Percentiles rank a stretch among this genome's conserved stretches.
These are phyloP conservation scores for Cercophora newfieldiana DNA, from an alignment of 495 filamentous ascomycete species.

Conservation along the genomic window DNA sequence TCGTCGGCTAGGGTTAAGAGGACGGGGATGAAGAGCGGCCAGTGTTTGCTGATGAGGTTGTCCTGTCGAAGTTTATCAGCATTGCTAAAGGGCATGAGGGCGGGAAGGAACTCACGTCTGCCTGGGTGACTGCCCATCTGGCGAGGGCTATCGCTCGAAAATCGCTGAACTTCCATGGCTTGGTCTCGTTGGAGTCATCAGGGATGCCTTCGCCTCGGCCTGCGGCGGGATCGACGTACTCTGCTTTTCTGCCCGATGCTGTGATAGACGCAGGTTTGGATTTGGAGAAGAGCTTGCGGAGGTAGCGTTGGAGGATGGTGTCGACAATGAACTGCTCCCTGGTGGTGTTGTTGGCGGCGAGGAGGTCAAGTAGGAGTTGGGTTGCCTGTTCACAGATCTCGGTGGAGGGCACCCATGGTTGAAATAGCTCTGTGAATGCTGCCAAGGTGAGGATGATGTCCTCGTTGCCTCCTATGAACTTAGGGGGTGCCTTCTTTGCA, in stretches of 20 bases:
- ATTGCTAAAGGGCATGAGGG: not conserved
- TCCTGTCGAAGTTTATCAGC: conserved; percentile 10
- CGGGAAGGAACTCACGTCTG: conserved; percentile 42
- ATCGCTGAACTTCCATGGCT: conserved; percentile 73
- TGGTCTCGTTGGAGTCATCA: conserved; percentile 54
- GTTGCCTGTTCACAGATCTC: conserved; percentile 34
- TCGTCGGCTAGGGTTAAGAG: conserved; percentile 81
- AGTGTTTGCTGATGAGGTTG: conserved; percentile 45
- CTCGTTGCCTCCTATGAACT: not conserved
- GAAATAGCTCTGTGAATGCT: conserved; percentile 52
- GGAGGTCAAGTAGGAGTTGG: conserved; percentile 44
- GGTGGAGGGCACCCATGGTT: conserved; percentile 22
- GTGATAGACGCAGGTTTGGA: conserved; percentile 65
- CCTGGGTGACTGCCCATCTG: conserved; percentile 59
- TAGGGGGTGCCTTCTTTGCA: not conserved
- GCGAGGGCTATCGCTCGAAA: conserved; percentile 64
- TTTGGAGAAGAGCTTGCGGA: conserved; percentile 72
- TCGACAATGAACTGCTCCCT: conserved; percentile 50
- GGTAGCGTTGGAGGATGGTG: conserved; percentile 49
- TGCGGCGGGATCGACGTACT: conserved; percentile 41
- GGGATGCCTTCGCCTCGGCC: conserved; percentile 38
- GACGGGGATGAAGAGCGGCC: conserved; percentile 81
- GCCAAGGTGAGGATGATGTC: conserved; percentile 35
- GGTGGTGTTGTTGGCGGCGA: conserved; percentile 15
- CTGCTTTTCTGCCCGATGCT: conserved; percentile 59